Conservation (phyloP, 176 grass and related monocot genomes). For the Triticum monococcum region DNA sequence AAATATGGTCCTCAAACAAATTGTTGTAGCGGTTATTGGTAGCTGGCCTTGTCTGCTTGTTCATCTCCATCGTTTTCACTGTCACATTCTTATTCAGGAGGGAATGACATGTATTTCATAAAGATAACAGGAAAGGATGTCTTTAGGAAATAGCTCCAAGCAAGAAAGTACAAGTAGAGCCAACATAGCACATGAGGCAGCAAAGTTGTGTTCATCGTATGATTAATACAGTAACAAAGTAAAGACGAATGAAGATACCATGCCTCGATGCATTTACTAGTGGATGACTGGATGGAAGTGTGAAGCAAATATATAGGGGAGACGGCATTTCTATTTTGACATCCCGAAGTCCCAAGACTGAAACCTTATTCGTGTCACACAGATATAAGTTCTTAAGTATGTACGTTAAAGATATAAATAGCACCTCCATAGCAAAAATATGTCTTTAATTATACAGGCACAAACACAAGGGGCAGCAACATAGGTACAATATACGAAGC, state of each 20-base stretch:
- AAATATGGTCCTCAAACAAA: not conserved
- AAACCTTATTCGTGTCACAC: not conserved
- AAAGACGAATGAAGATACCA: not conserved
- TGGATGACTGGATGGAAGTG: not conserved
- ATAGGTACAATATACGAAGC: not conserved
- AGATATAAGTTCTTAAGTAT: not conserved
- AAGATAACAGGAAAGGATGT: not conserved
- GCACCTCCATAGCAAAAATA: not conserved
- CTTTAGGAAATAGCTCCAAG: slow-evolving; percentile 1
- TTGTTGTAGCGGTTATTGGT: not conserved
- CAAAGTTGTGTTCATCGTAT: not conserved
- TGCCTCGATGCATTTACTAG: not conserved
- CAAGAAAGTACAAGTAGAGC: not conserved
- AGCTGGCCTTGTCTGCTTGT: not conserved
- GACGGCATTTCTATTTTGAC: not conserved
- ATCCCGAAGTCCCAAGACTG: not conserved
- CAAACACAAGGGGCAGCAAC: not conserved
- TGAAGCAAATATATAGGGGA: not conserved
- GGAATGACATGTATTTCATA: not conserved
- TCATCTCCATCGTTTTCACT: not conserved
- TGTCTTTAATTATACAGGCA: not conserved
- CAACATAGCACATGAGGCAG: not conserved
- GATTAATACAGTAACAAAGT: not conserved
- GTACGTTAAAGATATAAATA: not conserved
- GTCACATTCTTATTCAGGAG: slow-evolving; percentile 16